Percentiles rank a stretch among this genome's conserved stretches.
These are phyloP conservation scores for Cystobasidiaceae sp. DNA, from an alignment of 1,284 basidiomycete species.

Conservation along the genomic window DNA sequence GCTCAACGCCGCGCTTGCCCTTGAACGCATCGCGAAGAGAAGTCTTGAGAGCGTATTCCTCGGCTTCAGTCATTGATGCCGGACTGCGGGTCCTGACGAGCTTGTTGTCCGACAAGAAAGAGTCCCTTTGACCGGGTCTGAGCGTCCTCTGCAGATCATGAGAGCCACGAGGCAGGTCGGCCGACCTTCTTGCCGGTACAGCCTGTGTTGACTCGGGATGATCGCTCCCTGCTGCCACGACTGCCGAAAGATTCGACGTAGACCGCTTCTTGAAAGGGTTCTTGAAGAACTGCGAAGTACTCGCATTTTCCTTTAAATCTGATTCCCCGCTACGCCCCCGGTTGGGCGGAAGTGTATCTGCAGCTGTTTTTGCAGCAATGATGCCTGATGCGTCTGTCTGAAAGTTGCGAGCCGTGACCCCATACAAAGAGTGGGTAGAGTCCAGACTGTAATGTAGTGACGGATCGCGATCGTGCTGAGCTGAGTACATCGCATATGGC, in stretches of 20 bases:
- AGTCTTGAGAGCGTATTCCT: not conserved
- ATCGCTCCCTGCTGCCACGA: no score
- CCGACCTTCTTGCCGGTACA: not conserved
- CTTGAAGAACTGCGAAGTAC: not conserved
- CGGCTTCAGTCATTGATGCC: not conserved
- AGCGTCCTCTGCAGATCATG: constrained; percentile 8
- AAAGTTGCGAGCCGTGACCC: no score
- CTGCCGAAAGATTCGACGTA: not conserved
- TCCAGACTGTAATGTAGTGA: no score
- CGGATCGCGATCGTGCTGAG: no score
- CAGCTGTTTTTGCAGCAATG: no score
- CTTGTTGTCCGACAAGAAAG: not conserved
- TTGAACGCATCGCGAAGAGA: not conserved
- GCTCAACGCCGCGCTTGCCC: no score
- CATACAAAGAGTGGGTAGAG: no score
- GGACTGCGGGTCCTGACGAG: not conserved
- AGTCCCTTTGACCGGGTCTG: not conserved
- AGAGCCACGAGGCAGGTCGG: not conserved
- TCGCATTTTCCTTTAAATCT: not conserved
- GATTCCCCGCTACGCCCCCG: no score
- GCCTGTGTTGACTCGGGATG: no score
- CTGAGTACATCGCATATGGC: no score
- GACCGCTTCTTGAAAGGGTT: not conserved
- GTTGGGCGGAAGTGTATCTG: no score
- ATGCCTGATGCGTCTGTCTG: no score